phyloP scores from a whole-genome alignment of 495 filamentous ascomycete genomes.

The Aspergillus affinis region DNA sequence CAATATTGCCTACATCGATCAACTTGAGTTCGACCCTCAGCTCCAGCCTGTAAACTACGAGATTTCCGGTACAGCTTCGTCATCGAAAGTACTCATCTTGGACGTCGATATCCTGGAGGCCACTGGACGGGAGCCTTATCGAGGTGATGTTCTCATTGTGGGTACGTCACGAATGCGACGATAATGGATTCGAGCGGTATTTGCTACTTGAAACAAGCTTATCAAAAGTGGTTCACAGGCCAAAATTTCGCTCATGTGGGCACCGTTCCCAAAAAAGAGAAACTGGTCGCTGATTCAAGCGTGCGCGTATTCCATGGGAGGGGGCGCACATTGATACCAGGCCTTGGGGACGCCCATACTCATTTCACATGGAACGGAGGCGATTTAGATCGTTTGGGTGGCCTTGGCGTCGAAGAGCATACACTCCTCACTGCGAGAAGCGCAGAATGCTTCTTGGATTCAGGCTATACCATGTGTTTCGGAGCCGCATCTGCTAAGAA shows the following conservation, averaged over 20 bases:
- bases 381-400: conserved; percentile 36
- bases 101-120: conserved; percentile 53
- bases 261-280: conserved; percentile 33
- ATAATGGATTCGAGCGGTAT: too few species aligned
- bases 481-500: conserved; percentile 52
- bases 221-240: conserved; percentile 19
- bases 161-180: too few species aligned
- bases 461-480: conserved; percentile 50
- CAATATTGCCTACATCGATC: too few species aligned
- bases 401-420: conserved; percentile 48
- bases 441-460: conserved; percentile 47
- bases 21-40: conserved; percentile 12
- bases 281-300: conserved; percentile 30
- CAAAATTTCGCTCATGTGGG: conserved; percentile 44
- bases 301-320: conserved; percentile 39
- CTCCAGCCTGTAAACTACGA: conserved; percentile 15
- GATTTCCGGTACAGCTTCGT: conserved; percentile 33
- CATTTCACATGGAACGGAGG: conserved; percentile 52
- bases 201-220: too few species aligned
- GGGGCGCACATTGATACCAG: conserved; percentile 48
- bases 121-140: conserved; percentile 44
- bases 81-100: conserved; percentile 42
- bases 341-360: conserved; percentile 50
- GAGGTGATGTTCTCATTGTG: conserved; percentile 43
- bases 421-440: conserved; percentile 42